A percentile compares a stretch with the other conserved stretches of the same genome.
Evolutionary conservation across 768 basidiomycete species (phyloP).

Genomic region (Psilocybe tampanensis): DNA sequence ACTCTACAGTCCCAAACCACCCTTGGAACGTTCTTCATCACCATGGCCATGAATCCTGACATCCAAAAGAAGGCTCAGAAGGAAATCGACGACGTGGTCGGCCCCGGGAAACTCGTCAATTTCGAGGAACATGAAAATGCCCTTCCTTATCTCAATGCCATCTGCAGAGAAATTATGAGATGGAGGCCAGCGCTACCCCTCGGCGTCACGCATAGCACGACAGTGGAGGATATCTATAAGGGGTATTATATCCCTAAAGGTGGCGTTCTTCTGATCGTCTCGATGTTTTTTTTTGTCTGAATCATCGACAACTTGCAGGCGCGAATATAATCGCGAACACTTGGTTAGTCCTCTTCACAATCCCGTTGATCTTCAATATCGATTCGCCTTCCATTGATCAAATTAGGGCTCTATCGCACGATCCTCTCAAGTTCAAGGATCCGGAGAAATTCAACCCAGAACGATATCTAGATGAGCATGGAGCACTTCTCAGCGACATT

Average conservation of each 20-base stretch:
- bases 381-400: too few relatives aligned
- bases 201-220: slow-evolving; percentile 22
- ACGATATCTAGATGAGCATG: slow-evolving; percentile 28
- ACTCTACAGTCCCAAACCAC: slow-evolving; percentile 4
- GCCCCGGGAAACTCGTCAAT: slow-evolving; percentile 25
- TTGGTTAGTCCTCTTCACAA: too few relatives aligned
- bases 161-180: slow-evolving; percentile 37
- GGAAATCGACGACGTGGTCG: slow-evolving; percentile 35
- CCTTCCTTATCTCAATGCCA: slow-evolving; percentile 35
- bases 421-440: slow-evolving; percentile 30
- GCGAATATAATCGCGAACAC: not conserved
- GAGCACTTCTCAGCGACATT: slow-evolving; percentile 19
- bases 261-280: not conserved
- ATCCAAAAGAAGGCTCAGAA: slow-evolving; percentile 33
- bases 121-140: slow-evolving; percentile 24
- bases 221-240: slow-evolving; percentile 28
- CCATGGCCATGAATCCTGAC: slow-evolving; percentile 31
- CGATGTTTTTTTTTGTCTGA: too few relatives aligned
- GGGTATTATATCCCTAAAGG: slow-evolving; percentile 28
- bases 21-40: slow-evolving; percentile 26
- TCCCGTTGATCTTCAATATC: too few relatives aligned
- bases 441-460: slow-evolving; percentile 38
- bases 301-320: not conserved
- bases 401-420: slow-evolving; percentile 33
- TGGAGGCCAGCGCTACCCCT: slow-evolving; percentile 24